Conservation (phyloP, 306 rosid species). For the Quercus aquifolioides region DNA sequence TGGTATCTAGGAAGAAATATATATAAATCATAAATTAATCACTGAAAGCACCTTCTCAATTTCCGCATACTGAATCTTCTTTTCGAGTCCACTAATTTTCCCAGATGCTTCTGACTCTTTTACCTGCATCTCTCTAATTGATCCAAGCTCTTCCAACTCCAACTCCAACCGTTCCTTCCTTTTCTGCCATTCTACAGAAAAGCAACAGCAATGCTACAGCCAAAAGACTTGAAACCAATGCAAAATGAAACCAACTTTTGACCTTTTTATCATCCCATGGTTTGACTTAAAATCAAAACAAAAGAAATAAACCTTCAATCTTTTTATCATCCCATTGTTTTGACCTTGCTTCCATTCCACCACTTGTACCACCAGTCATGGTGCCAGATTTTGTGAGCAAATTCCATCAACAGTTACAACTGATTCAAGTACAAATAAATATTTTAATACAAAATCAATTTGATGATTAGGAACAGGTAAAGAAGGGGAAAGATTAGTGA, state of each 20-base stretch:
- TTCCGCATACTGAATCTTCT: constrained; percentile 93
- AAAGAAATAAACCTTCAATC: constrained; percentile 66
- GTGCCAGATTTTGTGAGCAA: constrained; percentile 95
- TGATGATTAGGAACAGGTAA: constrained; percentile 3
- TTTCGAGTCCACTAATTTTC: constrained; percentile 88
- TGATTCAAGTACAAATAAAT: constrained; percentile 35
- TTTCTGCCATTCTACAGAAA: constrained; percentile 60
- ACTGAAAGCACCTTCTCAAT: constrained; percentile 76
- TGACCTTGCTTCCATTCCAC: constrained; percentile 99
- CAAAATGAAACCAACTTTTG: background rate
- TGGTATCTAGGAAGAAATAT: background rate
- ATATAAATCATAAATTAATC: background rate
- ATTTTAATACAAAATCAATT: background rate
- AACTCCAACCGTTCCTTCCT: constrained; percentile 75
- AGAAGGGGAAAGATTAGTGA: background rate
- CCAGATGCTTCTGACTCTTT: constrained; percentile 95
- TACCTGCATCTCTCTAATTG: constrained; percentile 96
- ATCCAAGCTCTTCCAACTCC: constrained; percentile 87
- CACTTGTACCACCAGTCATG: constrained; percentile 99
- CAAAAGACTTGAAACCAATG: constrained; percentile 5
- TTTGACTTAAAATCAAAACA: background rate
- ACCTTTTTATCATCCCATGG: background rate
- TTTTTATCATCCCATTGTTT: constrained; percentile 98
- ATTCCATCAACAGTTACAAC: constrained; percentile 98
- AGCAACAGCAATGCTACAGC: constrained; percentile 24